A percentile compares a stretch with the other conserved stretches of the same genome.
Evolutionary conservation across 768 basidiomycete genomes (phyloP).

Genomic region (Porpolomopsis calyptriformis): DNA sequence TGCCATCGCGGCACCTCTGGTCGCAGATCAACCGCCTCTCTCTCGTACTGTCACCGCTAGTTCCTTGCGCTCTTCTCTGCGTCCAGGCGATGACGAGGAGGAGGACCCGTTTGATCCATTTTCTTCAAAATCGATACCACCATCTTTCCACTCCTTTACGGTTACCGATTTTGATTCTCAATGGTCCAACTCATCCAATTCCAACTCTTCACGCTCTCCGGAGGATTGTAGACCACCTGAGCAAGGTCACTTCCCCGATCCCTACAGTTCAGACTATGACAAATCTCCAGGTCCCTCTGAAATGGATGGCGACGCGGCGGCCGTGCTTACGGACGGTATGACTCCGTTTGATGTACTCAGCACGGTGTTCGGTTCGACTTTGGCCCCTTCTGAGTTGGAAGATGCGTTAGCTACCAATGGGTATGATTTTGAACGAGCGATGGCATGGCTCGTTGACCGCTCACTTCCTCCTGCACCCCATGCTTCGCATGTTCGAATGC

Average conservation of each 20-base stretch:
- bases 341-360: constrained; percentile 94
- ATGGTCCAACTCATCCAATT: constrained; percentile 42
- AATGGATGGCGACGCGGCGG: constrained; percentile 41
- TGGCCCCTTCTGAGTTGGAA: constrained; percentile 86
- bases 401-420: constrained; percentile 81
- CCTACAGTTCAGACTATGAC: constrained; percentile 17
- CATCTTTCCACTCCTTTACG: constrained; percentile 52
- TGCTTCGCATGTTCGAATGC: constrained; percentile 39
- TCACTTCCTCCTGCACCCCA: constrained; percentile 39
- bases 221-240: constrained; percentile 35
- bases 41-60: constrained; percentile 58
- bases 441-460: constrained; percentile 88
- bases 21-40: constrained; percentile 52
- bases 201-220: constrained; percentile 37
- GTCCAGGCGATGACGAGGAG: constrained; percentile 51
- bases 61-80: constrained; percentile 50
- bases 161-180: constrained; percentile 53
- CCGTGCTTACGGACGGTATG: constrained; percentile 81
- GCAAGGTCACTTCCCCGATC: constrained; percentile 17
- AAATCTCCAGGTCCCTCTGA: constrained; percentile 17
- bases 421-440: constrained; percentile 92
- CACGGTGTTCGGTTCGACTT: constrained; percentile 85
- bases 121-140: constrained; percentile 37
- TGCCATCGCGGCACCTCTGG: constrained; percentile 82
- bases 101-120: constrained; percentile 86